Conservation (phyloP, 129 eudicot genomes). For the Centella asiatica region DNA sequence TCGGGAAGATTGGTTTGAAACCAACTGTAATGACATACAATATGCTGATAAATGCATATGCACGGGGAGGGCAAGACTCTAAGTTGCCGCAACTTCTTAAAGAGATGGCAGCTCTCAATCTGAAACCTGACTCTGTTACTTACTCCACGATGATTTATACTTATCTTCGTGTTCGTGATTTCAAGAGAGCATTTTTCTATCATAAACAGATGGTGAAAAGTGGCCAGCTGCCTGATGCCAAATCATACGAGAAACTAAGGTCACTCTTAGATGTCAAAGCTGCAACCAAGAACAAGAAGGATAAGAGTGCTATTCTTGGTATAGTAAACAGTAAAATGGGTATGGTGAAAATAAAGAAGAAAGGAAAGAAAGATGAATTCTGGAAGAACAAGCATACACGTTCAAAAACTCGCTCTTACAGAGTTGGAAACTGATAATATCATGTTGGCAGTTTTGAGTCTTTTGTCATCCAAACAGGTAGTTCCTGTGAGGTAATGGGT, state of each 20-base stretch:
- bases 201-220: slow-evolving; percentile 94
- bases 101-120: slow-evolving; percentile 66
- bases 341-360: slow-evolving; percentile 60
- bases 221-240: slow-evolving; percentile 82
- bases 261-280: slow-evolving; percentile 83
- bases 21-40: slow-evolving; percentile 91
- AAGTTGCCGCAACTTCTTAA: slow-evolving; percentile 74
- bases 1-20: slow-evolving; percentile 66
- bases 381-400: slow-evolving; percentile 74
- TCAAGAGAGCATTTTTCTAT: slow-evolving; percentile 76
- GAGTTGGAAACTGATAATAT: slow-evolving; percentile 20
- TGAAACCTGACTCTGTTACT: slow-evolving; percentile 85
- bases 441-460: not conserved
- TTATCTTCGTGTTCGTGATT: slow-evolving; percentile 76
- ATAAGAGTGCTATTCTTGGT: slow-evolving; percentile 87
- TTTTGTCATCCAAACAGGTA: slow-evolving; percentile 7
- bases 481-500: not conserved
- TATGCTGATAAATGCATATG: slow-evolving; percentile 91
- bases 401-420: slow-evolving; percentile 24
- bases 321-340: slow-evolving; percentile 74
- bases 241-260: slow-evolving; percentile 68
- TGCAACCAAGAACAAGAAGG: slow-evolving; percentile 68
- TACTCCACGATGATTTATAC: slow-evolving; percentile 91
- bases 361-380: slow-evolving; percentile 84
- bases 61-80: slow-evolving; percentile 68